Percentiles rank a stretch among this genome's conserved stretches.
Conservation (phyloP, 352 stramenopile genomes). For the Globisporangium lucens region DNA sequence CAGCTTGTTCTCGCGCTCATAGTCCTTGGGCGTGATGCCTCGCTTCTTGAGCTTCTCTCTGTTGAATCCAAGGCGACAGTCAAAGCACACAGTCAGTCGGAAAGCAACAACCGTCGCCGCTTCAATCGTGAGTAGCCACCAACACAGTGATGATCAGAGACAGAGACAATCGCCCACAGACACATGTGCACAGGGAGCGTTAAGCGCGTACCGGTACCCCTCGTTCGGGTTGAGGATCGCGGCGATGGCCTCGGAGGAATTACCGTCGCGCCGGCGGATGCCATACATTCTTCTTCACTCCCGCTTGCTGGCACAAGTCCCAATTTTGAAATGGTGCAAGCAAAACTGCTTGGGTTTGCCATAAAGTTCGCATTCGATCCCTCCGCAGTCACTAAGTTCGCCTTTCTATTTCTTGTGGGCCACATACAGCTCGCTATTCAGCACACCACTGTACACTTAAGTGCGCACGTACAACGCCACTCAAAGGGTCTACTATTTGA, state of each 20-base stretch:
- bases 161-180: not conserved
- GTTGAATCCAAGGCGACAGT: not conserved
- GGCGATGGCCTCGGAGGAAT: conserved; percentile 64
- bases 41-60: conserved; percentile 58
- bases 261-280: conserved; percentile 59
- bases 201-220: conserved; percentile 36
- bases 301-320: not conserved
- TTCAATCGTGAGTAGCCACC: not conserved
- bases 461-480: no score
- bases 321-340: conserved; percentile 3
- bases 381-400: not conserved
- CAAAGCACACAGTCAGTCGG: not conserved
- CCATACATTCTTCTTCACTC: conserved; percentile 11
- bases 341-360: conserved; percentile 1
- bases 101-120: no score
- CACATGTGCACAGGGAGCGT: not conserved
- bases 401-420: not conserved
- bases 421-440: not conserved
- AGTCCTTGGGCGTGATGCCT: conserved; percentile 58
- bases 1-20: conserved; percentile 63
- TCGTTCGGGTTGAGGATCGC: conserved; percentile 63
- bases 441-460: no score
- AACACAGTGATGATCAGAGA: not conserved
- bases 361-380: not conserved
- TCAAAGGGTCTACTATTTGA: not conserved